Evolutionary conservation across 139 green algal genomes (phyloP), one percentile per base, ranked within the genome.

Genomic region (Picochlorum sp.): DNA sequence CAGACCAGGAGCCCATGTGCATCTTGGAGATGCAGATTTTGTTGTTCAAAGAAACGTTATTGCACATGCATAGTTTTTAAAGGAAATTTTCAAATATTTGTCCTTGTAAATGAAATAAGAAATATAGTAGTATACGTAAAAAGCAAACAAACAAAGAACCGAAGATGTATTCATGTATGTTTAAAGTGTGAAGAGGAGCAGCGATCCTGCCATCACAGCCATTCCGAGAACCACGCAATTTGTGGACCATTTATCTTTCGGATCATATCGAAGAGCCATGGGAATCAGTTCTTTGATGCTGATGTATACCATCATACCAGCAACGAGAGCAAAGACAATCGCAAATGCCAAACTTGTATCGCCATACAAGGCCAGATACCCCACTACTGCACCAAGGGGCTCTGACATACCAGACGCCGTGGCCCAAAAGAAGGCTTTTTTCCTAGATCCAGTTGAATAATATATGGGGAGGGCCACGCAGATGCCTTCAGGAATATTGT

Each of bases 391-490:
- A 11, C 82, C 88, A 14, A 95, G 68, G 4, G 84, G 86, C 76
- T 93, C 86, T 3, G 75, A 79, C 3, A 91, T 8, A 28, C 86
- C 88, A 7, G 70, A 84, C 4, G 91, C 30, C 9, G 80, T 80
- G 34, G 72, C 70, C 82, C 81, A 90, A 14, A 75, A 60, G 59
- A 95, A 89, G 21, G 70, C 88, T 47, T 86, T 87, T 74, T 67
- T 86, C 30, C 70, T 70, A 56, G 41, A 77, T 31, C 78, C 71
- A 1, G 90, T 97, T 8, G 88, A 86, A 62, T 90, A 96, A 75
- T 94, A 97, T 24, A 96, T 83, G 5, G 91, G 91, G 71, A 97
- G 78, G 9, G 91, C 87, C 10, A 97, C 86, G n/a, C 81, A 85
- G 2, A 92, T 72, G 50, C 88, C 89, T 62, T 91, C 63, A 7